Base-by-base conservation (phyloP, 345 rosid species). In the Populus ilicifolia region DNA sequence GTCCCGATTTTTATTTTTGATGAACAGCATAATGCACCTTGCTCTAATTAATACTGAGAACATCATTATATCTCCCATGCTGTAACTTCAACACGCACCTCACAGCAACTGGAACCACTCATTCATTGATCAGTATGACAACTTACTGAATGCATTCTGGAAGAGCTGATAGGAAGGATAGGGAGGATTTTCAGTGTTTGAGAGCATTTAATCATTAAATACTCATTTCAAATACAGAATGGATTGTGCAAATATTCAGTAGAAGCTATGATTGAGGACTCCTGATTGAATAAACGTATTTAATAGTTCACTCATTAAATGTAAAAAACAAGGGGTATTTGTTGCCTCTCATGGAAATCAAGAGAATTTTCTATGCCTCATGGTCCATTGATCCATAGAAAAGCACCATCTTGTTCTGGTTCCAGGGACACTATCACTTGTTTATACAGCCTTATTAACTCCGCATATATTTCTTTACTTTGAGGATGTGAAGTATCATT, bases 401-500 rank as follows among this genome's bases (percentile, higher is more conserved):
- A 75, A 70, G 29, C 70, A 52, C 69, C 38, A 65, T 25, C 36
- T 43, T 33, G 16, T 23, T 80, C 41, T 63, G 18, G 13, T 65
- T 71, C 46, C 52, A 35, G 39, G 35, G 36, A 72, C 61, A 72
- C 69, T 67, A 74, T 29, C 77, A 84, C 84, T 36, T 82, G 80
- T 27, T 71, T 73, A 44, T 84, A 82, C 43, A 84, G 69, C 70
- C 67, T 82, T 25, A 14, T 50, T 67, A 84, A 76, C 81, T 80
- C 81, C 73, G 33, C 2, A 54, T 59, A 70, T 70, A 85, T 79
- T 69, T 56, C 80, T 78, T 67, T 69, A 66, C 77, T 77, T 29
- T 70, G 78, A 62, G 84, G 70, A 73, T 85, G 86, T 70, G 74
- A 87, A 30, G 67, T 63, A 67, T 85, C 86, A 75, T 77, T 67